These are phyloP conservation scores for Cotoneaster glaucophyllus DNA, from an alignment of 306 rosid genomes.

Conservation along the genomic window DNA sequence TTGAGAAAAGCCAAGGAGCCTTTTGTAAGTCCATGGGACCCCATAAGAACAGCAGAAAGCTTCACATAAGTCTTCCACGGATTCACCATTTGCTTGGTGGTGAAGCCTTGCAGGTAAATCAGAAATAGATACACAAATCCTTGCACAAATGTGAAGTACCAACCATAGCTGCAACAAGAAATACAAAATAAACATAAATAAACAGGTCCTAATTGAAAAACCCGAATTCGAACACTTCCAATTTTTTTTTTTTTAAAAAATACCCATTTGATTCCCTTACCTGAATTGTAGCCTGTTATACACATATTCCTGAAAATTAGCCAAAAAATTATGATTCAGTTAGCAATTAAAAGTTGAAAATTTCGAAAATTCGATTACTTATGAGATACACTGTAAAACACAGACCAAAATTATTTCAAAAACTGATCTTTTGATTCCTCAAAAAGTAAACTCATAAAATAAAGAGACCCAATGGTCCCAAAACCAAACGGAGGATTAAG, in stretches of 20 bases:
- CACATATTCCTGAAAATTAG: slow-evolving; percentile 80
- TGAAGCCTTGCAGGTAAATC: slow-evolving; percentile 88
- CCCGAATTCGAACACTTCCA: slow-evolving; percentile 3
- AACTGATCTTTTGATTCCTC: neutral
- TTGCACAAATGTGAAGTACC: slow-evolving; percentile 98
- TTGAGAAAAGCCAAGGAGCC: slow-evolving; percentile 94
- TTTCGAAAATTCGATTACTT: neutral
- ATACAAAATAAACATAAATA: neutral
- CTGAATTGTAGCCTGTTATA: slow-evolving; percentile 93
- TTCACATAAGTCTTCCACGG: slow-evolving; percentile 98
- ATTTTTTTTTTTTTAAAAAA: neutral
- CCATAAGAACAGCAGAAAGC: slow-evolving; percentile 92
- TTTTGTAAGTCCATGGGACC: slow-evolving; percentile 96
- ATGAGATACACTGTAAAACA: neutral
- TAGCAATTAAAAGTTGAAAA: neutral
- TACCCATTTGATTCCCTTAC: slow-evolving; percentile 26
- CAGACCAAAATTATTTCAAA: neutral
- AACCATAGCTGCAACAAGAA: slow-evolving; percentile 77
- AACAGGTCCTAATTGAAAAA: slow-evolving; percentile 1
- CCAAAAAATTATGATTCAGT: slow-evolving; percentile 11
- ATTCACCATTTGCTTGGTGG: slow-evolving; percentile 94
- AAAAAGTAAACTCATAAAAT: neutral
- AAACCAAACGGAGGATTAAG: neutral
- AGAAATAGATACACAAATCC: slow-evolving; percentile 85
- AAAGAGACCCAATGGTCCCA: slow-evolving; percentile 14